A percentile compares a stretch with the other conserved stretches of the same genome.
Evolutionary conservation across 2,329 filamentous ascomycete genomes (phyloP).

Genomic region (Endocalyx cinctus): DNA sequence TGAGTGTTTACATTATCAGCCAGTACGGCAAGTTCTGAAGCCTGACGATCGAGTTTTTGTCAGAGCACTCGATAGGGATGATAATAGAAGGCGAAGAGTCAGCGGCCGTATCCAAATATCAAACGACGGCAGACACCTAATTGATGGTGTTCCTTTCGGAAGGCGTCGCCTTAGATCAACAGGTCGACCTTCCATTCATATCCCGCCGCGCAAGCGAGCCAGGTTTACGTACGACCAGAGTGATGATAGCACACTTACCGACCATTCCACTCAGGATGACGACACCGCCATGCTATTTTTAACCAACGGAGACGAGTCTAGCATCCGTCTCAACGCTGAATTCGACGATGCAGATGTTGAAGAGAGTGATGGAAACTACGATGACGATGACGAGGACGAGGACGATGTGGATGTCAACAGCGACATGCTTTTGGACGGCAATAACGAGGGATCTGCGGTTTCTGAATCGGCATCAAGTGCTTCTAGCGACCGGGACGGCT

Average conservation of each 20-base stretch:
- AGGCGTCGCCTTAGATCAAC: constrained; percentile 61
- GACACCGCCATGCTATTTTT: constrained; percentile 26
- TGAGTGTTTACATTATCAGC: constrained; percentile 84
- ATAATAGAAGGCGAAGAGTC: constrained; percentile 67
- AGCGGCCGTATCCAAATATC: constrained; percentile 80
- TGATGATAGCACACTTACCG: constrained; percentile 26
- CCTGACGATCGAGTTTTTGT: constrained; percentile 83
- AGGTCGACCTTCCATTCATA: constrained; percentile 61
- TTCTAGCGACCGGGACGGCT: neutral
- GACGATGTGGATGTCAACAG: constrained; percentile 11
- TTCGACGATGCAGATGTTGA: constrained; percentile 31
- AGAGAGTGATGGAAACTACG: constrained; percentile 10
- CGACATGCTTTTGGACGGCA: no score
- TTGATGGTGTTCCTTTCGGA: constrained; percentile 84
- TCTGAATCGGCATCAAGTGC: neutral
- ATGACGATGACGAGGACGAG: constrained; percentile 7
- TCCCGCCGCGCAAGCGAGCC: constrained; percentile 69
- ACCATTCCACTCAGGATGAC: no score
- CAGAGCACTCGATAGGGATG: constrained; percentile 69
- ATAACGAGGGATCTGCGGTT: no score
- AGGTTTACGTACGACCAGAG: constrained; percentile 41
- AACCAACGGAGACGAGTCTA: constrained; percentile 25
- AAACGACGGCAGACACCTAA: constrained; percentile 69
- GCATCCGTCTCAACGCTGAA: constrained; percentile 19
- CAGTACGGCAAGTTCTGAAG: constrained; percentile 64